Base-by-base conservation (phyloP, 1,139 yeast species). In the Blastobotrys persicus region DNA sequence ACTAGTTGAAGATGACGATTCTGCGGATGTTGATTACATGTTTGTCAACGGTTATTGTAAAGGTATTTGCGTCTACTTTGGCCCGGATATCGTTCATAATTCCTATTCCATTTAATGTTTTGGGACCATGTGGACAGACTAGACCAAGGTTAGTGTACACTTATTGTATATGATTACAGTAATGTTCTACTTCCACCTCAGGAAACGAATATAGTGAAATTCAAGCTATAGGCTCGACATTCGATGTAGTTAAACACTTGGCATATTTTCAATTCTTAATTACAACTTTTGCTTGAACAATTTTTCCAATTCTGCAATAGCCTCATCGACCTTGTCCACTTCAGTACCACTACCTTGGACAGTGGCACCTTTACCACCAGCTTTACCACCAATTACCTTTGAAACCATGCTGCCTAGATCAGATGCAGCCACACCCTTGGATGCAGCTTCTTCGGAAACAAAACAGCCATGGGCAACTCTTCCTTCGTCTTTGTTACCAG, bases 321-420 rank as follows among this genome's bases (percentile, higher is more conserved):
- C 99, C 39, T 75, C 78, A 41, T 75, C 75, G 50, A 89, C 76
- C 57, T 87, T 88, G 40, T 72, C 76, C 37, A 82, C 78, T 55
- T 88, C 86, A 61, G 84, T 88, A 62, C 98, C 98, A 82, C 89
- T 85, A 69, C 99, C 99, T 74, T 92, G 98, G 58, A 89, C 88
- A 53, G 91, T 83, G 60, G 89, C 88, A 55, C 97, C 98, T 72
- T 88, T 92, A 68, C 99, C 99, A 71, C 99, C 99, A 52, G 96
- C 95, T 69, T 86, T 88, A 69, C 99, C 99, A 58, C 98, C 99
- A 60, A 94, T 81, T 61, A 77, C 75, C 48, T 74, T 71, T 44
- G 91, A 74, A 42, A 87, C 98, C 51, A 78, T 73, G 49, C 76
- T 72, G 34, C 95, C 95, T 59, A 89, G 77, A 31, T 80, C 89